A percentile compares a stretch with the other conserved stretches of the same genome.
These are phyloP conservation scores for Cercis canadensis DNA, from an alignment of 306 rosid genomes.

Conservation along the genomic window DNA sequence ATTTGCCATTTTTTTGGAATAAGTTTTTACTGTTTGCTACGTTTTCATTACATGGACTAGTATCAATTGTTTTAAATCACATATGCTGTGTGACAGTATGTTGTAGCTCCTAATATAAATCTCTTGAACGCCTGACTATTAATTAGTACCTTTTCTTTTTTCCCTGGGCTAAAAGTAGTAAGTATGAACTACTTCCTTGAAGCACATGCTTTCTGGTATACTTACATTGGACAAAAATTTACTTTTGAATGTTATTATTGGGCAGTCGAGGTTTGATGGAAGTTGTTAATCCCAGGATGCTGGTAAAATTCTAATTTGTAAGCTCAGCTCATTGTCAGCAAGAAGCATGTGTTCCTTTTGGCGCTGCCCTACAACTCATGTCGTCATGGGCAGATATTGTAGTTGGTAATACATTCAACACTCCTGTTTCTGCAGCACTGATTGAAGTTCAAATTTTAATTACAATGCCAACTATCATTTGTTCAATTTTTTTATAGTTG, in stretches of 20 bases:
- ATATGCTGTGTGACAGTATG: too few species aligned
- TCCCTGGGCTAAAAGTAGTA: too few species aligned
- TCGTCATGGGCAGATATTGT: slow-evolving; percentile 15
- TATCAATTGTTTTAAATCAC: too few species aligned
- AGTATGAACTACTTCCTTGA: too few species aligned
- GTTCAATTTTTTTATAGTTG: slow-evolving; percentile 30
- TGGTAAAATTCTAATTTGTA: slow-evolving; percentile 8
- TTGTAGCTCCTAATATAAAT: too few species aligned
- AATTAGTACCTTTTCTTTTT: too few species aligned
- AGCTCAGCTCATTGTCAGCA: slow-evolving; percentile 32
- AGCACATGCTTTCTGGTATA: too few species aligned
- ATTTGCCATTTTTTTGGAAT: too few species aligned
- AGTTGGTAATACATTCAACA: slow-evolving; percentile 23
- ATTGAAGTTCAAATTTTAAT: slow-evolving; percentile 22
- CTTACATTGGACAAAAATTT: neutral
- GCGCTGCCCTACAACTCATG: slow-evolving; percentile 5
- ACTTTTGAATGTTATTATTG: slow-evolving; percentile 26
- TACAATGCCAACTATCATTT: slow-evolving; percentile 14
- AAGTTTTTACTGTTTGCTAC: too few species aligned
- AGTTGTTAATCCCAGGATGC: slow-evolving; percentile 13
- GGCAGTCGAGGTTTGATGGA: slow-evolving; percentile 23
- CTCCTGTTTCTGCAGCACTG: slow-evolving; percentile 5
- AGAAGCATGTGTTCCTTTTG: slow-evolving; percentile 10
- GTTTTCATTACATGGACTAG: too few species aligned
- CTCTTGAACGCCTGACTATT: too few species aligned